phyloP scores from a whole-genome alignment of 2,329 filamentous ascomycete species.

The Gremmenia infestans region DNA sequence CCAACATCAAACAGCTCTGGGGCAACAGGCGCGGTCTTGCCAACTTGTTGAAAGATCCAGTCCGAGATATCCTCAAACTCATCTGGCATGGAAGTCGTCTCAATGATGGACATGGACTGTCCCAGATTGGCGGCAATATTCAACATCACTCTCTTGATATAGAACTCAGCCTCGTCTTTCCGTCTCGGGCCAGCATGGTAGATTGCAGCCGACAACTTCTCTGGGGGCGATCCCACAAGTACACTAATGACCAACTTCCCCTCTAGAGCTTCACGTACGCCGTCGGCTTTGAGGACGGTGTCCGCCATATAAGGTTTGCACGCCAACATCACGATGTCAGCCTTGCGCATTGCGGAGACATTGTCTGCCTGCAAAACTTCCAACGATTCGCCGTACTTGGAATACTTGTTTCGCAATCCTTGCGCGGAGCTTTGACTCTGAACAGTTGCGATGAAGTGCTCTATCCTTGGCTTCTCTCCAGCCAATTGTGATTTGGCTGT shows the following conservation, averaged over 20 bases:
- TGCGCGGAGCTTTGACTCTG: conserved; percentile 35
- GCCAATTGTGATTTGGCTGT: conserved; percentile 9
- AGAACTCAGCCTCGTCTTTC: conserved; percentile 38
- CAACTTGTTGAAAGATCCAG: conserved; percentile 74
- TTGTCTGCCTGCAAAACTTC: conserved; percentile 50
- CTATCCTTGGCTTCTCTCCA: conserved; percentile 18
- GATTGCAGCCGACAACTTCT: conserved; percentile 63
- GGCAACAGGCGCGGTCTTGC: conserved; percentile 63
- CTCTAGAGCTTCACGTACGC: conserved; percentile 66
- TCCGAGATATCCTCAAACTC: conserved; percentile 56
- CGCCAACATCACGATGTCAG: conserved; percentile 71
- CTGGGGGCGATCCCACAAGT: conserved; percentile 68
- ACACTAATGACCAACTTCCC: conserved; percentile 83
- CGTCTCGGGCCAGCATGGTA: conserved; percentile 28
- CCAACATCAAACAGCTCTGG: conserved; percentile 65
- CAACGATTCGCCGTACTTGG: conserved; percentile 21
- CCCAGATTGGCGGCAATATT: conserved; percentile 77
- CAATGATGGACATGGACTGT: conserved; percentile 76
- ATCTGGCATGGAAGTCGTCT: conserved; percentile 43
- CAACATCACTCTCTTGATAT: conserved; percentile 74
- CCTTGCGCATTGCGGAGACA: conserved; percentile 58
- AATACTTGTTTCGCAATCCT: conserved; percentile 32
- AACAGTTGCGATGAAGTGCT: conserved; percentile 39
- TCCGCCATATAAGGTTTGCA: conserved; percentile 78
- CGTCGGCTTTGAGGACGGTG: conserved; percentile 60